Evolutionary conservation across 345 rosid genomes (phyloP).

Genomic region (Microcos paniculata): DNA sequence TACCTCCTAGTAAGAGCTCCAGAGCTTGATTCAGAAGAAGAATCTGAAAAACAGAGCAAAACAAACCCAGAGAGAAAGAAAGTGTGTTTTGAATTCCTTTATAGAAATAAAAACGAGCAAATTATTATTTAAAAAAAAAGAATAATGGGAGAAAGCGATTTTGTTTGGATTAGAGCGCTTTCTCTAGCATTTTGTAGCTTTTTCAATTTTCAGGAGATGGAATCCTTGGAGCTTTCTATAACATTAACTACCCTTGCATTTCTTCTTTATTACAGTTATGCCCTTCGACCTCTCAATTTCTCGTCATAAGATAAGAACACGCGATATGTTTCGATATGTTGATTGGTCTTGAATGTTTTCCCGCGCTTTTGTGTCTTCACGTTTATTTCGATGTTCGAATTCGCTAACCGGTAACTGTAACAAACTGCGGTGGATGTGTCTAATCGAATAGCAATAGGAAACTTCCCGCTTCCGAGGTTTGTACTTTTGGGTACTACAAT

Average conservation of each 20-base stretch:
- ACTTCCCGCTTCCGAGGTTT: background rate
- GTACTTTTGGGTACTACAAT: background rate
- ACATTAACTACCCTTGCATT: background rate
- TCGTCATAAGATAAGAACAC: background rate
- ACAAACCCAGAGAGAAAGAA: background rate
- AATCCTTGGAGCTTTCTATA: constrained; percentile 26
- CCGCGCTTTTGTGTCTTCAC: constrained; percentile 2
- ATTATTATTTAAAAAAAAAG: background rate
- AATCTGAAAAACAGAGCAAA: background rate
- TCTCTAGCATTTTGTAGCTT: constrained; percentile 20
- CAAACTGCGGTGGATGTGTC: too few relatives aligned
- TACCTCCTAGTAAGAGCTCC: constrained; percentile 34
- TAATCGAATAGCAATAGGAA: too few relatives aligned
- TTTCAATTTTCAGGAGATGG: constrained; percentile 28
- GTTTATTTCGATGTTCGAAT: background rate
- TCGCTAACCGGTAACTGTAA: too few relatives aligned
- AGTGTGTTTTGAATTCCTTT: background rate
- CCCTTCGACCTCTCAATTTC: constrained; percentile 12
- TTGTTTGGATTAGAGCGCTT: constrained; percentile 26
- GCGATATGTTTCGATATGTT: background rate
- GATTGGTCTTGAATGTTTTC: background rate
- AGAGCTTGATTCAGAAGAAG: constrained; percentile 8
- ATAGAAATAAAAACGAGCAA: background rate
- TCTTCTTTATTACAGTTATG: background rate
- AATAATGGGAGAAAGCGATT: constrained; percentile 19